Base-by-base conservation (phyloP, 495 filamentous ascomycete genomes). In the Neurospora terricola region DNA sequence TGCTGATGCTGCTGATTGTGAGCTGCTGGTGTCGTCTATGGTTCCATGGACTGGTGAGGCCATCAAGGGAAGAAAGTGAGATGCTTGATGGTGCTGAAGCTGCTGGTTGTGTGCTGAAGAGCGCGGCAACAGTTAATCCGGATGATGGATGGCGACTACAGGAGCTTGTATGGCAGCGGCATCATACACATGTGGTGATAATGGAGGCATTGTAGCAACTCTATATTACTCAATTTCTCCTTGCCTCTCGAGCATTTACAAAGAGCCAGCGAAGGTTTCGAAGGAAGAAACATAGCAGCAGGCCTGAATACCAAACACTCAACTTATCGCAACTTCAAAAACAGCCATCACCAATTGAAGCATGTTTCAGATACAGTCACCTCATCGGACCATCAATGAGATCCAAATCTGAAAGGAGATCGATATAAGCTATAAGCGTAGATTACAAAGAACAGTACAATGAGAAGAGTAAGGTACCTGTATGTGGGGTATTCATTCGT, bases 181-280 rank as follows among this genome's bases (percentile, higher is more conserved):
- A 23, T 27, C 11, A 59, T 23, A 54, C 48, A 14, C 1, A 27
- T 14, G 11, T 14, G 11, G 23, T 54, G 23, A 59, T 3, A 1
- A 27, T 27, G 21, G 14, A 59, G 48, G 14, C 21, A 14, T 2
- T 6, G 0, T 27, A 2, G 11, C 2, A 23, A 14, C 21, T 2
- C 0, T 4, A 2, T 0, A 6, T 21, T 0, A 23, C 45, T 2
- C n/a, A 48, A 1, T 12, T 48, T 0, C 45, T 11, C 4, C 2
- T 27, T 2, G 11, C 48, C 21, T 59, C 0, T 59, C 11, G 1
- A 54, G 21, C n/a, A n/a, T 12, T 12, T 12, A 23, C 10, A 12
- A 12, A 23, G 1, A 54, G 45, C 14, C 45, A 23, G 2, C 10
- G 14, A 3, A 54, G 45, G 10, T 54, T 5, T 54, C n/a, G n/a